A percentile compares a stretch with the other conserved stretches of the same genome.
Conservation (phyloP, 106 monocot genomes). For the Dendrobium catenatum region DNA sequence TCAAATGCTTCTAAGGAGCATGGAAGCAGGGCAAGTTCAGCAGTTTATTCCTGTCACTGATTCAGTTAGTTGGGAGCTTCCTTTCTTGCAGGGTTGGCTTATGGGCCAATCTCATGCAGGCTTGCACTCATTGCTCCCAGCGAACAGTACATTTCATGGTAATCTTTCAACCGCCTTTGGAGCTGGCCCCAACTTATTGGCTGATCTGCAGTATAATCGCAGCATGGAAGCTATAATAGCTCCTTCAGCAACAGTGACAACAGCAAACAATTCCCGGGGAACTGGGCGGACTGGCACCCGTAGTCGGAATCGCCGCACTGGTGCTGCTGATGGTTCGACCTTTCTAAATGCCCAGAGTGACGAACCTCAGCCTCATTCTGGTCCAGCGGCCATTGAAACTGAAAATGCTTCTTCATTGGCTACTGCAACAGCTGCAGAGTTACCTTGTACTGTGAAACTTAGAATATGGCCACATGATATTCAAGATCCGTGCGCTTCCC, state of each 20-base stretch:
- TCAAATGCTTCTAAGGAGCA: conserved; percentile 51
- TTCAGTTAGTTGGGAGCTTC: conserved; percentile 64
- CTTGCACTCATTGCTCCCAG: conserved; percentile 11
- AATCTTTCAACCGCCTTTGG: conserved; percentile 13
- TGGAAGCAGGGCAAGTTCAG: conserved; percentile 51
- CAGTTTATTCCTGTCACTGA: conserved; percentile 57
- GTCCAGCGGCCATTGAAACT: conserved; percentile 11
- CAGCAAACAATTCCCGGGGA: conserved; percentile 10
- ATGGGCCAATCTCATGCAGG: conserved; percentile 69
- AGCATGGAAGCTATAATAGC: conserved; percentile 12
- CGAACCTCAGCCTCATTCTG: conserved; percentile 14
- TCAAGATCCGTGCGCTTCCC: conserved; percentile 41
- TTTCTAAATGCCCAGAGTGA: conserved; percentile 20
- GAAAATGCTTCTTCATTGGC: conserved; percentile 21
- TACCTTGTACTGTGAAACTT: conserved; percentile 55
- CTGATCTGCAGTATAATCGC: conserved; percentile 12
- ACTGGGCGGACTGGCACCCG: conserved; percentile 19
- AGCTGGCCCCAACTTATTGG: conserved; percentile 12
- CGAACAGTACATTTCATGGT: conserved; percentile 17
- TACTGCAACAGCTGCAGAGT: conserved; percentile 25
- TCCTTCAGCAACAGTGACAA: conserved; percentile 14
- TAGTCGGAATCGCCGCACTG: conserved; percentile 22
- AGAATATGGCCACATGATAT: conserved; percentile 77
- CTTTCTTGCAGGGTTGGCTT: conserved; percentile 85
- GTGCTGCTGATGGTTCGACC: conserved; percentile 16